A percentile compares a stretch with the other conserved stretches of the same genome.
Evolutionary conservation across 176 grass and related monocot genomes (phyloP).

Genomic region (bread wheat (Triticum aestivum)): IWGSC_CS_RefSeq_v2.1 NC_057802.1:479385230-479385729

Average conservation of each 20-base stretch:
- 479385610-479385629: not conserved
- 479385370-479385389: slow-evolving; percentile 8
- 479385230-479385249: too few species aligned
- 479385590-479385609: not conserved
- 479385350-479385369: too few species aligned
- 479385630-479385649: not conserved
- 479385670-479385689: not conserved
- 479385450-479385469: not conserved
- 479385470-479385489: not conserved
- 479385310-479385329: not conserved
- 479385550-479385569: not conserved
- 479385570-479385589: not conserved
- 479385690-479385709: not conserved
- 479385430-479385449: not conserved
- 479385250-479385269: too few species aligned
- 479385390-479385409: not conserved
- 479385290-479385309: not conserved
- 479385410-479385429: slow-evolving; percentile 21
- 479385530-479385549: slow-evolving; percentile 7
- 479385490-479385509: slow-evolving; percentile 26
- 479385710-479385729: not conserved
- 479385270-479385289: too few species aligned
- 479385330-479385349: not conserved
- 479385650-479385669: not conserved
- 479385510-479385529: not conserved